Conservation (phyloP, 495 filamentous ascomycete genomes). For the Hypoxylon cercidicola region DNA sequence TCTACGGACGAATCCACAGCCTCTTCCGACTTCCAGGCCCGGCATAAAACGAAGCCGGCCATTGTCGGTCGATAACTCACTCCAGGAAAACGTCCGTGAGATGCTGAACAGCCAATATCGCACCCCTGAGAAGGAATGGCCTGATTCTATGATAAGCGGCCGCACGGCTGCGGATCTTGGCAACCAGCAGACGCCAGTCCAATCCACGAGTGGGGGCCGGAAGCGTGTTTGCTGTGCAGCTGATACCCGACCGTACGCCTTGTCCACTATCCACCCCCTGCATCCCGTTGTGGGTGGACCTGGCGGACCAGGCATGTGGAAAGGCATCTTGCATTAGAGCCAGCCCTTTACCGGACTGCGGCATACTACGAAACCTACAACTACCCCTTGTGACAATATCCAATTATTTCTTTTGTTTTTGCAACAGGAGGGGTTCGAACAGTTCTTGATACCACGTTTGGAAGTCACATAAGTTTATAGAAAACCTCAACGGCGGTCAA, state of each 20-base stretch:
- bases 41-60: slow-evolving; percentile 75
- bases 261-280: slow-evolving; percentile 52
- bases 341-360: slow-evolving; percentile 2
- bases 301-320: slow-evolving; percentile 70
- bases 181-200: slow-evolving; percentile 49
- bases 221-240: slow-evolving; percentile 71
- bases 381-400: slow-evolving; percentile 48
- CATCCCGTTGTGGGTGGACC: slow-evolving; percentile 55
- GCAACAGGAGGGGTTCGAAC: slow-evolving; percentile 36
- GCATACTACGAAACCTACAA: slow-evolving; percentile 23
- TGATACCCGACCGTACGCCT: slow-evolving; percentile 49
- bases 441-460: slow-evolving; percentile 46
- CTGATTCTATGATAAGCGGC: slow-evolving; percentile 48
- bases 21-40: slow-evolving; percentile 32
- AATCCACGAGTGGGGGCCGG: slow-evolving; percentile 52
- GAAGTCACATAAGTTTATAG: slow-evolving; percentile 44
- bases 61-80: slow-evolving; percentile 69
- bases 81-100: slow-evolving; percentile 81
- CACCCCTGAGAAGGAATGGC: slow-evolving; percentile 47
- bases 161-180: slow-evolving; percentile 35
- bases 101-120: slow-evolving; percentile 52
- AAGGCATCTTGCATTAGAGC: slow-evolving; percentile 60
- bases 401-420: slow-evolving; percentile 46
- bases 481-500: slow-evolving; percentile 39
- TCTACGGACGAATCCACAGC: slow-evolving; percentile 50